Evolutionary conservation across 1,284 basidiomycete species (phyloP).

Genomic region (Apiotrichum mycotoxinovorans): DNA sequence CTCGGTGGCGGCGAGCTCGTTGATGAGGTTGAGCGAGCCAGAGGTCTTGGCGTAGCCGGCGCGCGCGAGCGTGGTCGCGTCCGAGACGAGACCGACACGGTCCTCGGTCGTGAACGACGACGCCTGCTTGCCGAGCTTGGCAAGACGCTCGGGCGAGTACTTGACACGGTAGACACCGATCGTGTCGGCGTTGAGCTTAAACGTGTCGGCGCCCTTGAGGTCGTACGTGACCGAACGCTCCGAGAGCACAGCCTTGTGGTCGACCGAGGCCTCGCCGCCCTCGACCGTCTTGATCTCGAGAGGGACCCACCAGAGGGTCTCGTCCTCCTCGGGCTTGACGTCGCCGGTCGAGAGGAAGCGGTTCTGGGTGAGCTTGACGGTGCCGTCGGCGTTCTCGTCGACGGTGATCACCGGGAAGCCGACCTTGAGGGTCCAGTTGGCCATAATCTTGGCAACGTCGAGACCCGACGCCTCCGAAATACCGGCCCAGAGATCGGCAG

Average conservation of each 20-base stretch:
- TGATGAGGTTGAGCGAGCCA: slow-evolving; percentile 68
- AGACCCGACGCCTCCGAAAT: slow-evolving; percentile 73
- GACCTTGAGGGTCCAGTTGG: slow-evolving; percentile 86
- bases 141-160: slow-evolving; percentile 77
- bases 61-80: slow-evolving; percentile 73
- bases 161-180: slow-evolving; percentile 83
- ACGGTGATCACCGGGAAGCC: slow-evolving; percentile 87
- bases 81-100: slow-evolving; percentile 78
- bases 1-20: slow-evolving; percentile 63
- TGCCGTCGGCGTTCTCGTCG: slow-evolving; percentile 65
- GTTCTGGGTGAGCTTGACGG: slow-evolving; percentile 76
- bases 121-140: slow-evolving; percentile 74
- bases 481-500: slow-evolving; percentile 84
- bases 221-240: slow-evolving; percentile 67
- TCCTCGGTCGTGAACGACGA: slow-evolving; percentile 79
- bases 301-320: slow-evolving; percentile 84
- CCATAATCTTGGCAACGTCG: slow-evolving; percentile 79
- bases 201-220: slow-evolving; percentile 64
- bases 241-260: slow-evolving; percentile 65
- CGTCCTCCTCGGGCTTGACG: slow-evolving; percentile 74
- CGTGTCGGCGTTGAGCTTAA: slow-evolving; percentile 85
- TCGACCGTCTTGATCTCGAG: slow-evolving; percentile 66
- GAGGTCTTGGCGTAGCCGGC: slow-evolving; percentile 75
- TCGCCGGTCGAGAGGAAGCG: slow-evolving; percentile 86
- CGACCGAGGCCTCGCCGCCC: slow-evolving; percentile 51